Base-by-base conservation (phyloP, 2,329 filamentous ascomycete species). In the Pezicula radicicola region DNA sequence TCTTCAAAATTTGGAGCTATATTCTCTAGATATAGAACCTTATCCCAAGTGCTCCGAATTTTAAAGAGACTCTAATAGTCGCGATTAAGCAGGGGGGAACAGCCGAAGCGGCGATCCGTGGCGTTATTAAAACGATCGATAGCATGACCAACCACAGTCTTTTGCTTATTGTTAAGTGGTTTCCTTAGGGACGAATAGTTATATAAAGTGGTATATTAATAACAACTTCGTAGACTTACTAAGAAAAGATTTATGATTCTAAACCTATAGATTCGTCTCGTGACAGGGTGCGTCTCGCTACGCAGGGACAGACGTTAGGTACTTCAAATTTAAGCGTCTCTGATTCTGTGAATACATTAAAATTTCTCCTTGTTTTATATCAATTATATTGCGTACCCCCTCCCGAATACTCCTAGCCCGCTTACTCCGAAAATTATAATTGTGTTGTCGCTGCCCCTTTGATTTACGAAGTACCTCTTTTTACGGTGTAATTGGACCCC, bases 121-220 rank as follows among this genome's bases (percentile, higher is more conserved):
- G 33, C 48, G 27, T 57, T 33, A 55, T 53, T 49, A 28, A 50
- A 53, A 56, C 48, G 49, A 56, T 56, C 45, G 54, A 56, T 30
- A 56, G 46, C 35, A 56, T 21, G 39, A 51, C 21, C 30, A 50
- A 54, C 45, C 40, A 36, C 49, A 48, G 35, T 46, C 25, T 19
- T 49, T 55, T 55, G 43, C 33, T 41, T 55, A 4, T 43, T 52
- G 21, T 44, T 46, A 56, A 57, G 48, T 61, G 46, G 48, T 60
- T 30, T 51, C 37, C 49, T 59, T 35, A 39, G 54, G 48, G 52
- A 60, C 50, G 58, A 61, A 55, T 58, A 49, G 48, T 48, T 55
- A 33, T 51, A 58, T 55, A 58, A 56, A 51, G 43, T 55, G 45
- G 48, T 12, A 55, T 46, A 47, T 54, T 33, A 49, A 54, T 18